phyloP scores from a whole-genome alignment of 2,329 filamentous ascomycete species.

The Trichoderma polysporum region DNA sequence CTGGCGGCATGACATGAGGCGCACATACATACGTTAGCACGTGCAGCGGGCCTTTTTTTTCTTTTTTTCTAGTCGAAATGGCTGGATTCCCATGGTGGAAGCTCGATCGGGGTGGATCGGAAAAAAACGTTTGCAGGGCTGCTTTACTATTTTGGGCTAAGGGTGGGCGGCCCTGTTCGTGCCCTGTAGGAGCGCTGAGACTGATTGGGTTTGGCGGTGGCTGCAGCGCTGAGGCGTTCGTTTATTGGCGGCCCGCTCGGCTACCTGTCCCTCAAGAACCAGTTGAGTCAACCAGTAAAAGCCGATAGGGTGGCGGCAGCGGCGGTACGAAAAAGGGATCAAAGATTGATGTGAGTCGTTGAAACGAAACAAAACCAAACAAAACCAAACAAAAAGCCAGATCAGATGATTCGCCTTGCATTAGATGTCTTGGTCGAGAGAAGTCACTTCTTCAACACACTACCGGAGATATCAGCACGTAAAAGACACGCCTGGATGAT shows the following conservation, averaged over 20 bases:
- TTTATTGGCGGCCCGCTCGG: constrained; percentile 15
- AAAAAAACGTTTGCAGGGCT: no score
- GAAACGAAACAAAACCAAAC: constrained; percentile 5
- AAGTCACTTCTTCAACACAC: not conserved
- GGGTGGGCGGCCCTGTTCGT: no score
- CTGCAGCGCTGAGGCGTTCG: not conserved
- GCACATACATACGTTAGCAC: not conserved
- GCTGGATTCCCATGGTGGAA: not conserved
- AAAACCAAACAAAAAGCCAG: not conserved
- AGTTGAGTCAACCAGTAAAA: not conserved
- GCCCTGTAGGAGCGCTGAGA: not conserved
- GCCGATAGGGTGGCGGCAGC: not conserved
- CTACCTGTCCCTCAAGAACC: no score
- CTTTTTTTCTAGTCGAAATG: not conserved
- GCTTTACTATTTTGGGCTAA: not conserved
- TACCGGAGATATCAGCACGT: not conserved
- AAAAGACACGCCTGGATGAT: not conserved
- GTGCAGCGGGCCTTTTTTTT: not conserved
- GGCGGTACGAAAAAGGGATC: not conserved
- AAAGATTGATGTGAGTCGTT: not conserved
- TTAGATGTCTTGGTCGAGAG: not conserved
- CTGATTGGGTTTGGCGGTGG: not conserved
- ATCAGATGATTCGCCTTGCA: not conserved
- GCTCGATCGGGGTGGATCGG: not conserved
- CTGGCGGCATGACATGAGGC: not conserved